phyloP scores from a whole-genome alignment of 805 yeast species.

The Alloascoidea hylecoeti region DNA sequence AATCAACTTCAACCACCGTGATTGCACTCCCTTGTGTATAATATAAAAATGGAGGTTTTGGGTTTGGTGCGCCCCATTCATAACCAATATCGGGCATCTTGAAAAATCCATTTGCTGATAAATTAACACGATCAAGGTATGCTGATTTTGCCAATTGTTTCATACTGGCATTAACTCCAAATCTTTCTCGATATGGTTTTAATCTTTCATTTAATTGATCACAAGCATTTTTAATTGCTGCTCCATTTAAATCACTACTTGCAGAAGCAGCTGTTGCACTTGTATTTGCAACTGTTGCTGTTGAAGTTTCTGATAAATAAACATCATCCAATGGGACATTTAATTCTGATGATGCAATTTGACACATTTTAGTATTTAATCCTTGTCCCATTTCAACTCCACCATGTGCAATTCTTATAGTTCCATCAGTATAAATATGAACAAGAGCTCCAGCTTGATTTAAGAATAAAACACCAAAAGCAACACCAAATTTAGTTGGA shows the following conservation, averaged over 20 bases:
- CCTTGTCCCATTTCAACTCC: slow-evolving; percentile 40
- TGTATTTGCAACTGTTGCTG: slow-evolving; percentile 31
- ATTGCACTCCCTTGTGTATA: slow-evolving; percentile 32
- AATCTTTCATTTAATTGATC: slow-evolving; percentile 27
- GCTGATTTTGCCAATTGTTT: slow-evolving; percentile 25
- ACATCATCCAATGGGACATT: slow-evolving; percentile 24
- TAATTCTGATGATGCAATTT: slow-evolving; percentile 29
- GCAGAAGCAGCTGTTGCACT: slow-evolving; percentile 37
- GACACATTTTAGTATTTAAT: slow-evolving; percentile 30
- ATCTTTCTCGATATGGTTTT: slow-evolving; percentile 20
- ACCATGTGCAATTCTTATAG: slow-evolving; percentile 30
- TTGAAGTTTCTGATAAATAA: slow-evolving; percentile 30
- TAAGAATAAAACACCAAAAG: slow-evolving; percentile 29
- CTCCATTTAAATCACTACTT: slow-evolving; percentile 32
- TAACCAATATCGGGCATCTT: slow-evolving; percentile 35
- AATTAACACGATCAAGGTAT: slow-evolving; percentile 27
- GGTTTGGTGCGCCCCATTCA: slow-evolving; percentile 24
- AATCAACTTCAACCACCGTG: slow-evolving; percentile 28
- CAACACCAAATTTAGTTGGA: slow-evolving; percentile 33
- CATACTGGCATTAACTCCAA: slow-evolving; percentile 24
- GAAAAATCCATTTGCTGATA: slow-evolving; percentile 34
- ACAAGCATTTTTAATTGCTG: slow-evolving; percentile 33
- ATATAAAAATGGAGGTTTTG: slow-evolving; percentile 31
- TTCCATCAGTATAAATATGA: slow-evolving; percentile 30
- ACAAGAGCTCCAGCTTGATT: slow-evolving; percentile 35